Evolutionary conservation across 306 rosid genomes (phyloP), one percentile per base, ranked within the genome.

Genomic region (Begonia peltatifolia): DNA sequence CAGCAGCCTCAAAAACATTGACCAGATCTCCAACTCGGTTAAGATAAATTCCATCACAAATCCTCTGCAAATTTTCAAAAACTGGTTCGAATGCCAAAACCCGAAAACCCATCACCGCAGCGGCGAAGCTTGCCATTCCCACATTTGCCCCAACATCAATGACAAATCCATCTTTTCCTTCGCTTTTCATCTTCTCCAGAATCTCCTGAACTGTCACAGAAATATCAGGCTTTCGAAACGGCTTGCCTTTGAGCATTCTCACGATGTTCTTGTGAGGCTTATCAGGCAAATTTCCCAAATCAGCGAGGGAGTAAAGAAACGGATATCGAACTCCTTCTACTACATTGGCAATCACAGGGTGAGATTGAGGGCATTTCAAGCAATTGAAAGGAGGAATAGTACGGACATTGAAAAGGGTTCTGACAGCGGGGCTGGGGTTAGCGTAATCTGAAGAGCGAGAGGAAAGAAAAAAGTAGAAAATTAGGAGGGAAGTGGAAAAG

Each of bases 91-190:
- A 92, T 1, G 95, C 86, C 60, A 81, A 23, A 59, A 86, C 94
- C 47, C 71, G 74, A 43, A 83, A 92, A 13, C 96, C 93, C 94
- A 92, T 86, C 0, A 66, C 96, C 0, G 99, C 77, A 2, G 99
- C 99, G 0, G 99, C 96, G 52, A 92, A 92, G 63, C 81, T 81
- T 2, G 94, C 99, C 79, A 86, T 83, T 11, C 99, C 99, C 47
- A 92, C 94, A 63, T 92, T 92, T 57, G 93, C 96, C 16, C 99
- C 96, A 13, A 92, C 96, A 66, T 86, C 94, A 2, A 86, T 88
- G n/a, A 83, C 79, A 70, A 69, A 47, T 50, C 96, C 96, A 64
- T 64, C 66, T 20, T 54, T 69, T 20, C 84, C 81, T 25, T 79
- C 76, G 9, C 58, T 42, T n/a, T 62, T 86, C 10, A 73, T 70